Base-by-base conservation (phyloP, 2,329 filamentous ascomycete species). In the Neopestalotiopsis sp. region DNA sequence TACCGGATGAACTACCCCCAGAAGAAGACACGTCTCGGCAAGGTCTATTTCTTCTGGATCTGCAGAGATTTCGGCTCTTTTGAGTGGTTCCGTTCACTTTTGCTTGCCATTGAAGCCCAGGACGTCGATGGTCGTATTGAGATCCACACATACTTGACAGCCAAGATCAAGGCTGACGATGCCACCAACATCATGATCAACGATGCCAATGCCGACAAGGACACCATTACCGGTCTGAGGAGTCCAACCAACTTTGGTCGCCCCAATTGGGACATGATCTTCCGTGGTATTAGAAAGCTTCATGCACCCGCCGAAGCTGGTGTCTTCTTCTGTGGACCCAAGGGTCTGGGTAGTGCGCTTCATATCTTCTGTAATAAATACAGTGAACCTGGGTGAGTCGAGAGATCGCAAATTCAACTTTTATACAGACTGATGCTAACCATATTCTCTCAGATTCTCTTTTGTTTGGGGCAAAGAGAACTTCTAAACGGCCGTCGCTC, bases 111-210 rank as follows among this genome's bases (percentile, higher is more conserved):
- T 75, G 94, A 96, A 82, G 92, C 92, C 0, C 93, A 96, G 82
- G 94, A 97, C 81, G 86, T 94, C 71, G 91, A 94, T 76, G 90
- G 94, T 80, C 88, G 91, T 71, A 96, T 97, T 80, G 94, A 97
- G 82, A 96, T 97, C 70, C 93, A 96, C 81, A 94, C 93, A 0
- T 97, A 96, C 79, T 87, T 97, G 68, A 96, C 93, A 2, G 93
- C 93, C 76, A 94, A 92, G 85, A 94, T 95, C 83, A 94, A 94
- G 84, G 88, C 89, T 32, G 92, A 95, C 79, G 93, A 95, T 77
- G 93, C 93, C 64, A 94, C 92, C 61, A 95, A 96, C 82, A 95
- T 96, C 83, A 95, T 95, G 92, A 94, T 95, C 85, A 95, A 95
- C 83, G 92, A 95, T 75, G 92, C 91, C 78, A 93, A 94, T 77